A percentile compares a stretch with the other conserved stretches of the same genome.
Evolutionary conservation across 1,284 basidiomycete species (phyloP).

Genomic region (Cutaneotrichosporon sp.): DNA sequence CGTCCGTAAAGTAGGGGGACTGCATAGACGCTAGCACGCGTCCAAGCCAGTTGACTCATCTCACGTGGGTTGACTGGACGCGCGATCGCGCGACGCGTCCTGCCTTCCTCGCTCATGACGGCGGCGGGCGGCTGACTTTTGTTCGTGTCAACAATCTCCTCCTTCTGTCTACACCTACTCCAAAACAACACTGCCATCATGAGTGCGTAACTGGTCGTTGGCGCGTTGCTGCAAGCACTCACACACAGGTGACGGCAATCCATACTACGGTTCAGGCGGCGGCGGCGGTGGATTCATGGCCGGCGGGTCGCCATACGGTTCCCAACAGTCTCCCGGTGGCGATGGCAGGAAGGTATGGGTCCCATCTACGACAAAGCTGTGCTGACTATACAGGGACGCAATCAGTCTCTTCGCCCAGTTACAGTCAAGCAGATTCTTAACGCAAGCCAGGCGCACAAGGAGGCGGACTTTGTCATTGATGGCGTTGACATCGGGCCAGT

Average conservation of each 20-base stretch:
- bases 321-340: conserved; percentile 37
- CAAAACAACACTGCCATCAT: conserved; percentile 3
- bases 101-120: conserved; percentile 3
- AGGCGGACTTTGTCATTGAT: conserved; percentile 83
- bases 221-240: neutral
- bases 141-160: neutral
- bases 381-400: conserved; percentile 19
- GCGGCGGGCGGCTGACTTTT: conserved; percentile 2
- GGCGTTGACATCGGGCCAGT: conserved; percentile 62
- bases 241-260: conserved; percentile 36
- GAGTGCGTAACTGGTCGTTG: conserved; percentile 12
- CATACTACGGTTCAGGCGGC: conserved; percentile 39
- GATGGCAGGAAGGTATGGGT: conserved; percentile 21
- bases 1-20: too few relatives aligned
- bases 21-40: too few relatives aligned
- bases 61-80: neutral
- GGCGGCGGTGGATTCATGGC: conserved; percentile 32
- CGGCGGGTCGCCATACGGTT: conserved; percentile 34
- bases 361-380: too few relatives aligned
- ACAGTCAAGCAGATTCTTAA: conserved; percentile 74
- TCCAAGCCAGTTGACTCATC: conserved; percentile 1
- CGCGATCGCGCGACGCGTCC: conserved; percentile 8
- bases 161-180: neutral
- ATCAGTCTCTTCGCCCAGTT: conserved; percentile 72
- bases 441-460: conserved; percentile 75